A percentile compares a stretch with the other conserved stretches of the same genome.
phyloP scores from a whole-genome alignment of 495 filamentous ascomycete genomes.

The Aspergillus steynii region DNA sequence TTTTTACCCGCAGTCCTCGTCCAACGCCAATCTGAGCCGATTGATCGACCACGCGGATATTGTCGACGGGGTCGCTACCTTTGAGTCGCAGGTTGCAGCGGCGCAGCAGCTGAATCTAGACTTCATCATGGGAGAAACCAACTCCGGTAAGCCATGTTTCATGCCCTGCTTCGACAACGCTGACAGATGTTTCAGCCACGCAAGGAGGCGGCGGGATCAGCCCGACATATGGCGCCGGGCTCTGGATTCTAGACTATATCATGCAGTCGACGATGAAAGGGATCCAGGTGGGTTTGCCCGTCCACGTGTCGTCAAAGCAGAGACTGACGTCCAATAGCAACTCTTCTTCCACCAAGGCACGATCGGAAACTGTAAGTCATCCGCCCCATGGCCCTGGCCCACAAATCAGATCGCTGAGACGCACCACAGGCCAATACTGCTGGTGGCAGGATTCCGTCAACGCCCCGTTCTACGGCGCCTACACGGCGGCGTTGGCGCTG shows the following conservation, averaged over 20 bases:
- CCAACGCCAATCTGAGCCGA: constrained; percentile 31
- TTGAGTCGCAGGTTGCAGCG: constrained; percentile 50
- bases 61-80: constrained; percentile 46
- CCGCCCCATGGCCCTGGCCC: too few species aligned
- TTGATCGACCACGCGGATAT: constrained; percentile 56
- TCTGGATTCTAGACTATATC: constrained; percentile 63
- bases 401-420: background rate
- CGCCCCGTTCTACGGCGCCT: constrained; percentile 59
- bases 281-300: constrained; percentile 23
- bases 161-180: background rate
- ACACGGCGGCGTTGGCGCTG: constrained; percentile 53
- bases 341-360: constrained; percentile 64
- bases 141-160: constrained; percentile 43
- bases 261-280: constrained; percentile 52
- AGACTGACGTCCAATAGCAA: constrained; percentile 12
- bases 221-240: constrained; percentile 56
- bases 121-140: constrained; percentile 62
- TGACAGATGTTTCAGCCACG: constrained; percentile 22
- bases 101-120: constrained; percentile 46
- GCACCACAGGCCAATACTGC: constrained; percentile 53
- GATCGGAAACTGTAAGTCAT: constrained; percentile 50
- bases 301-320: background rate
- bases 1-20: constrained; percentile 58
- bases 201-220: constrained; percentile 47
- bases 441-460: constrained; percentile 59